Percentiles rank a stretch among this genome's conserved stretches.
Conservation (phyloP, 2,329 filamentous ascomycete species). For the Aspergillus flavus region DNA sequence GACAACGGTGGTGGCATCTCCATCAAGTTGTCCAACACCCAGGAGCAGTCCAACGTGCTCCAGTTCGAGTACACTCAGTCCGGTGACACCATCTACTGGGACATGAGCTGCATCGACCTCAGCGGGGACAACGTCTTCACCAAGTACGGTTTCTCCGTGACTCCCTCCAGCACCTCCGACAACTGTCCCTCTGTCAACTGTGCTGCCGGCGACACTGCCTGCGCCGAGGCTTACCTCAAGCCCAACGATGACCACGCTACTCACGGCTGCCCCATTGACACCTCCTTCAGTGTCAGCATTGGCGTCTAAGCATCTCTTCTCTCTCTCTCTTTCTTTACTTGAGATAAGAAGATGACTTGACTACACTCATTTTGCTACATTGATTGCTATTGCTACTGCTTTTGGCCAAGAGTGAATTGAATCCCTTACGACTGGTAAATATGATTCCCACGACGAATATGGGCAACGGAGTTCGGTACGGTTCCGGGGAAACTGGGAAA, state of each 20-base stretch:
- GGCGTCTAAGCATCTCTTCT: neutral
- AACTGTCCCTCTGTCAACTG: constrained; percentile 41
- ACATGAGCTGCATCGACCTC: constrained; percentile 41
- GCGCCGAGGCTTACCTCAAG: constrained; percentile 43
- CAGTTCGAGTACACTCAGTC: constrained; percentile 44
- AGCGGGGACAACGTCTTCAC: constrained; percentile 32
- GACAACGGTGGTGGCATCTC: constrained; percentile 45
- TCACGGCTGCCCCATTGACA: constrained; percentile 41
- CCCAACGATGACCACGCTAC: constrained; percentile 46
- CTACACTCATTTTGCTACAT: neutral
- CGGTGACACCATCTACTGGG: constrained; percentile 38
- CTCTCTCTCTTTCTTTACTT: neutral
- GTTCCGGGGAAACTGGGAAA: neutral
- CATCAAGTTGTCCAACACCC: constrained; percentile 43
- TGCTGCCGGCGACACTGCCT: constrained; percentile 36
- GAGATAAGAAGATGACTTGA: neutral
- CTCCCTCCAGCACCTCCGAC: constrained; percentile 26
- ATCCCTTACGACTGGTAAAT: neutral
- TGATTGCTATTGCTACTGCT: no score
- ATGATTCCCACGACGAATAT: neutral
- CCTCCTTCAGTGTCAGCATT: constrained; percentile 36
- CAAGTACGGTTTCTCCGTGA: constrained; percentile 39
- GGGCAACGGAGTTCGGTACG: neutral
- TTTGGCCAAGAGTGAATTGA: neutral
- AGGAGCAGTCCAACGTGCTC: constrained; percentile 38